Evolutionary conservation across 192 early-diverging fungal genomes (phyloP).

Genomic region (Chytriomyces sp.): DNA sequence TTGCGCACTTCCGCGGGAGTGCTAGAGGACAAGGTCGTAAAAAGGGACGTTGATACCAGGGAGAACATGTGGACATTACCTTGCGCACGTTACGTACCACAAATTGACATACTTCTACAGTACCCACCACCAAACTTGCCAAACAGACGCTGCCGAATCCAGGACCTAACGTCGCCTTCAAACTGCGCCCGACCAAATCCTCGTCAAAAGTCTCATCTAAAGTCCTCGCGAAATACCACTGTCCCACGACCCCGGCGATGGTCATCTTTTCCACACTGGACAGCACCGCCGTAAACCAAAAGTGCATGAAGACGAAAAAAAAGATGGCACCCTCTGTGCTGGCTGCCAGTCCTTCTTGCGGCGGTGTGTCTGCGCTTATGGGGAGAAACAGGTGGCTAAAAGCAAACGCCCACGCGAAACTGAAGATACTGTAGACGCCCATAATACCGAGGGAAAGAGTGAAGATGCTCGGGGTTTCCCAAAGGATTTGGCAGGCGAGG

Average conservation of each 20-base stretch:
- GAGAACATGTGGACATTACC: slow-evolving; percentile 4
- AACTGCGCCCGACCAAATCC: slow-evolving; percentile 40
- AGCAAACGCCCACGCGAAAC: slow-evolving; percentile 65
- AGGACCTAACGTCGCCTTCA: slow-evolving; percentile 50
- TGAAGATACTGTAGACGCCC: slow-evolving; percentile 61
- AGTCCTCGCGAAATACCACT: slow-evolving; percentile 71
- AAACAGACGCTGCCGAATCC: slow-evolving; percentile 73
- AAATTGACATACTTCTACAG: slow-evolving; percentile 58
- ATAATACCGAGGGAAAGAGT: slow-evolving; percentile 62
- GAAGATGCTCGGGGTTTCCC: slow-evolving; percentile 71
- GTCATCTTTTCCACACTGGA: slow-evolving; percentile 71
- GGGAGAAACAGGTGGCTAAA: slow-evolving; percentile 67
- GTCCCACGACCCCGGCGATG: slow-evolving; percentile 69
- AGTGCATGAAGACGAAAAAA: slow-evolving; percentile 70
- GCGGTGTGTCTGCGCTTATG: not conserved
- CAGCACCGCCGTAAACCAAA: slow-evolving; percentile 76
- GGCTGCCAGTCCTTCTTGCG: not conserved
- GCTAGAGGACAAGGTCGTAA: slow-evolving; percentile 7
- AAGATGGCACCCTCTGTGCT: not conserved
- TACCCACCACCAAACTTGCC: slow-evolving; percentile 64
- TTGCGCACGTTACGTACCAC: slow-evolving; percentile 56
- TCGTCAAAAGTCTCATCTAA: slow-evolving; percentile 32
- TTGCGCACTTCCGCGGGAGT: slow-evolving; percentile 21
- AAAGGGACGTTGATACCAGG: slow-evolving; percentile 20
- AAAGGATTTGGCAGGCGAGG: slow-evolving; percentile 73